These are phyloP conservation scores for Metschnikowia anglica DNA, from an alignment of 805 yeast species.

Conservation along the genomic window DNA sequence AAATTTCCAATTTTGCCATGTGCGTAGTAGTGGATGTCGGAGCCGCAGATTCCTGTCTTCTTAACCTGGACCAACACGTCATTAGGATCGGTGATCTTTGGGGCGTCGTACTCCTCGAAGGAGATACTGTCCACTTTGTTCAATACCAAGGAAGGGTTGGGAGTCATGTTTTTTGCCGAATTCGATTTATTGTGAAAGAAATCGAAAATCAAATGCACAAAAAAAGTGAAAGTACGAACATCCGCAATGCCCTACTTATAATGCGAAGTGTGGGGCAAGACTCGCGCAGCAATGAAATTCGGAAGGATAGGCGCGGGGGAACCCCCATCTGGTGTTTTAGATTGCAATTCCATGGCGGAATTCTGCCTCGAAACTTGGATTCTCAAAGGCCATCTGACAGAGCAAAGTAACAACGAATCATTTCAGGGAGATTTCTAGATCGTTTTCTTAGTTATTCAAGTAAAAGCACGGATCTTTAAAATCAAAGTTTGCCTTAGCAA, in stretches of 20 bases:
- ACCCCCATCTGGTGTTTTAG: no score
- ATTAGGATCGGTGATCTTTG: constrained; percentile 58
- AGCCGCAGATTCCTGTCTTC: constrained; percentile 86
- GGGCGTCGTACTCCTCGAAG: constrained; percentile 68
- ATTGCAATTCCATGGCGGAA: no score
- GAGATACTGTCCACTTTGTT: constrained; percentile 60
- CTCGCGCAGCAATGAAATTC: constrained; percentile 4
- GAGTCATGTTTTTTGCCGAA: constrained; percentile 20
- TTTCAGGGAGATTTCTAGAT: no score
- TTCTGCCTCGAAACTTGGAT: no score
- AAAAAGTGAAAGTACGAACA: neutral
- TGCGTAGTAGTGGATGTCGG: constrained; percentile 79
- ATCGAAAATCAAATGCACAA: neutral
- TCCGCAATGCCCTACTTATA: neutral
- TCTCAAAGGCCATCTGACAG: no score
- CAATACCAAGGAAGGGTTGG: constrained; percentile 60
- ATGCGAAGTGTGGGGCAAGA: constrained; percentile 3
- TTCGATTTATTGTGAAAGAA: neutral
- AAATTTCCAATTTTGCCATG: constrained; percentile 80
- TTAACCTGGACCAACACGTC: constrained; percentile 74
- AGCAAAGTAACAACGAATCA: no score
- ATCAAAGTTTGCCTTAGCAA: no score
- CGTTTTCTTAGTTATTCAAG: no score
- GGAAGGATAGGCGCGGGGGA: constrained; percentile 2
- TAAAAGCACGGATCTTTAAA: no score